Conservation (phyloP, 176 grass and related monocot genomes). For the Carex scoparia region DNA sequence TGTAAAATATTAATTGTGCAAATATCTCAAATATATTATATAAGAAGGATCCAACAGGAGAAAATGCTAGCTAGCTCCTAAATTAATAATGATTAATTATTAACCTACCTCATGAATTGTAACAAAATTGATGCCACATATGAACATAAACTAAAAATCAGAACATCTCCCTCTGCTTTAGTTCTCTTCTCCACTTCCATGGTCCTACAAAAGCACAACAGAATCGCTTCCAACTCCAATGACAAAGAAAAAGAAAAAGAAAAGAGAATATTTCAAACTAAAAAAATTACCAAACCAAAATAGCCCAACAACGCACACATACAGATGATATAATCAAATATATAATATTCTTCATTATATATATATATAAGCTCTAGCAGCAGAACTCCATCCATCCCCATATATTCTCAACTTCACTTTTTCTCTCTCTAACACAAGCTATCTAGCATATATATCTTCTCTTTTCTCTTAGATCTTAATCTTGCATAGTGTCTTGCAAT, state of each 20-base stretch:
- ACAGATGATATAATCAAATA: constrained; percentile 19
- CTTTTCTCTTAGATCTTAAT: neutral
- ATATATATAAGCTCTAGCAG: neutral
- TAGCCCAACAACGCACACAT: neutral
- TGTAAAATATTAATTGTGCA: neutral
- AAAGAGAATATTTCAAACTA: constrained; percentile 21
- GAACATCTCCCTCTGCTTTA: constrained; percentile 24
- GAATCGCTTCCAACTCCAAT: constrained; percentile 33
- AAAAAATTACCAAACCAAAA: constrained; percentile 10
- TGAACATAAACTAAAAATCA: neutral
- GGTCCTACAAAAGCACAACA: constrained; percentile 31
- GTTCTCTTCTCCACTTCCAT: constrained; percentile 23
- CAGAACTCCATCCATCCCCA: neutral
- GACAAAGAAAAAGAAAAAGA: constrained; percentile 27
- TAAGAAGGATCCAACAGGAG: neutral
- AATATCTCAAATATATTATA: neutral
- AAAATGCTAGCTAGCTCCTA: neutral
- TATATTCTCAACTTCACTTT: neutral
- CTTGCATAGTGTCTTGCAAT: neutral
- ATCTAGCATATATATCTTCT: neutral
- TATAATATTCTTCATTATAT: constrained; percentile 3
- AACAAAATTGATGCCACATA: neutral
- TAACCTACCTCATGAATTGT: neutral
- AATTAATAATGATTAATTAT: too few relatives aligned
- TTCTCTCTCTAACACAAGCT: neutral